A percentile compares a stretch with the other conserved stretches of the same genome.
Conservation (phyloP, 352 stramenopile species). For the Phytophthora brassicae region DNA sequence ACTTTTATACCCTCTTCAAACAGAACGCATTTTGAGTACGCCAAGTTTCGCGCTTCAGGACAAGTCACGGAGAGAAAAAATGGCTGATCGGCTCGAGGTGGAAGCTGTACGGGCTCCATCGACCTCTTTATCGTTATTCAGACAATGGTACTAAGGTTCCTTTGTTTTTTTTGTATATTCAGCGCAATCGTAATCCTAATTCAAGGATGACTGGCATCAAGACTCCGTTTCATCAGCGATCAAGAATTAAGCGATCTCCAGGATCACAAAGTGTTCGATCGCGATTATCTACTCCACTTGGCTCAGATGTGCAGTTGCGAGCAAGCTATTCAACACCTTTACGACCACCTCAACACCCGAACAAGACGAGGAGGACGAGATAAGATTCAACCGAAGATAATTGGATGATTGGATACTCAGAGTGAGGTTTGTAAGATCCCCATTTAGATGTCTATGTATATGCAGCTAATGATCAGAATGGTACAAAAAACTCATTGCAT, state of each 20-base stretch:
- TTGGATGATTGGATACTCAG: neutral
- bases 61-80: slow-evolving; percentile 57
- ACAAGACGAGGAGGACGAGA: slow-evolving; percentile 26
- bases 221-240: slow-evolving; percentile 33
- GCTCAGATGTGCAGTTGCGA: slow-evolving; percentile 65
- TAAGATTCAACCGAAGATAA: too few relatives aligned
- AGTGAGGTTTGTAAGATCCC: slow-evolving; percentile 6
- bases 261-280: slow-evolving; percentile 42
- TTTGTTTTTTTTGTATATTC: neutral
- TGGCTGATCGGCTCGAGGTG: slow-evolving; percentile 60
- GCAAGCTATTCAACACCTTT: slow-evolving; percentile 80
- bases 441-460: slow-evolving; percentile 34
- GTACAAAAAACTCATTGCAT: slow-evolving; percentile 1
- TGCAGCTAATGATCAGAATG: neutral
- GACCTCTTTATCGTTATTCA: neutral
- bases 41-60: slow-evolving; percentile 72
- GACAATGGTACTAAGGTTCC: neutral
- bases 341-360: slow-evolving; percentile 31
- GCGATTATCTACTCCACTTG: slow-evolving; percentile 59
- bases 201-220: slow-evolving; percentile 22
- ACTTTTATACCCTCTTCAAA: slow-evolving; percentile 3
- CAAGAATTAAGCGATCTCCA: slow-evolving; percentile 24
- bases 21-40: slow-evolving; percentile 44
- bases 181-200: slow-evolving; percentile 31
- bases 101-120: slow-evolving; percentile 45